Evolutionary conservation across 768 basidiomycete species (phyloP), one percentile per base, ranked within the genome.

Genomic region (Cytidiella melzeri): DNA sequence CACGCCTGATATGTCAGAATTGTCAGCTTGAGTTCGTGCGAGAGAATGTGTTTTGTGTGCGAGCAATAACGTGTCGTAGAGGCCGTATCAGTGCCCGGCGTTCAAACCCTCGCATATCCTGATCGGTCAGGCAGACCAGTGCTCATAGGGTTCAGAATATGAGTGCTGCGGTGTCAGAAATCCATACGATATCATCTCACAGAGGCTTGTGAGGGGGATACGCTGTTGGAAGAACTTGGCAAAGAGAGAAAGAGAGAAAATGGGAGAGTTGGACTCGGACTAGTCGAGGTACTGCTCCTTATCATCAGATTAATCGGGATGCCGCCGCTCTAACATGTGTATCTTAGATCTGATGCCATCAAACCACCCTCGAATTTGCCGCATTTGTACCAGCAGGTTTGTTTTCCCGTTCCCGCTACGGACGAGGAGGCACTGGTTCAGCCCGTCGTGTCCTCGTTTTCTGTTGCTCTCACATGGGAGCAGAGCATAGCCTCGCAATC

Each of bases 61-160:
- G 34, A 53, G 34, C 40, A 12, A 36, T 21, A 19, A 20, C 46
- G 39, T 48, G 52, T 46, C 47, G 52, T 42, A 46, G 46, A 46
- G 52, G 23, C 46, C 52, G 52, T 53, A 53, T 53, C 52, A 53
- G 25, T 24, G 36, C 52, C 41, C 41, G 40, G 39, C 47, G 25
- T 42, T 42, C 47, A 40, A 20, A 7, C 30, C 9, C 15, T 34
- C 15, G 30, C 15, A n/a, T 34, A 34, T 34, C 15, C 30, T 34
- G 30, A 34, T 34, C 15, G 30, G 7, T 34, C 9, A 34, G 30
- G 30, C 30, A 34, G 15, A 34, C 30, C 30, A 15, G 30, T 34
- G 30, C 30, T 7, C 15, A n/a, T n/a, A n/a, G n/a, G n/a, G n/a
- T n/a, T n/a, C n/a, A n/a, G n/a, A n/a, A n/a, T n/a, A n/a, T n/a